These are phyloP conservation scores for Pseudoturritis turrita DNA, from an alignment of 345 rosid genomes.

Conservation along the genomic window DNA sequence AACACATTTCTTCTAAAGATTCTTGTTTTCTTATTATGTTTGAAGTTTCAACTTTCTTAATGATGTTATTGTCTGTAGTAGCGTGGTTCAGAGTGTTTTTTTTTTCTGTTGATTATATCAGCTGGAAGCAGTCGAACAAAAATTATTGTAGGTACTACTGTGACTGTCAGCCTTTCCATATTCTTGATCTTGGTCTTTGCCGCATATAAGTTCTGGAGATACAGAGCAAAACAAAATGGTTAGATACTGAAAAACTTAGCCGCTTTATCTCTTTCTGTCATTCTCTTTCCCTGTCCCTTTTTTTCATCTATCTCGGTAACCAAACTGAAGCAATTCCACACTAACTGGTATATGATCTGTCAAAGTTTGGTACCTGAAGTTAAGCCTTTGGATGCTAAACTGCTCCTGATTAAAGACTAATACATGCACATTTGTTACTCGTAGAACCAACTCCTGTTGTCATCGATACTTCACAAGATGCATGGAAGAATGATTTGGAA, in stretches of 20 bases:
- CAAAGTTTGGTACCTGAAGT: too few relatives aligned
- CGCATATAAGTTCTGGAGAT: constrained; percentile 1
- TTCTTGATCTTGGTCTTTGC: neutral
- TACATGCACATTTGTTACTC: neutral
- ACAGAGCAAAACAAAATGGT: constrained; percentile 9
- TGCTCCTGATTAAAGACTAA: neutral
- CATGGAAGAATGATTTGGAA: neutral
- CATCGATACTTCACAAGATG: constrained; percentile 8
- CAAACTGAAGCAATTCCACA: neutral
- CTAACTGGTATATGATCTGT: too few relatives aligned
- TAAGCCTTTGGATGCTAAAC: neutral
- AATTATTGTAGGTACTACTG: neutral
- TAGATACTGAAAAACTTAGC: neutral
- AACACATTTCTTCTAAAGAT: too few relatives aligned
- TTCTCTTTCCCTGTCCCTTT: neutral
- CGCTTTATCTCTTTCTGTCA: neutral
- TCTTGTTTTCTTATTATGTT: neutral
- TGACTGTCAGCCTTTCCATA: constrained; percentile 19
- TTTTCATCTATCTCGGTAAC: neutral
- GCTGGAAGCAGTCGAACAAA: constrained; percentile 20
- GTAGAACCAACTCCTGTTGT: neutral
- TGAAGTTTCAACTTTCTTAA: neutral
- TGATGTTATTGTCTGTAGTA: neutral
- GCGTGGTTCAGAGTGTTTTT: neutral
- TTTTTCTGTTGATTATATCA: neutral